Conservation (phyloP, 2,329 filamentous ascomycete species). For the Talaromyces sp. region DNA sequence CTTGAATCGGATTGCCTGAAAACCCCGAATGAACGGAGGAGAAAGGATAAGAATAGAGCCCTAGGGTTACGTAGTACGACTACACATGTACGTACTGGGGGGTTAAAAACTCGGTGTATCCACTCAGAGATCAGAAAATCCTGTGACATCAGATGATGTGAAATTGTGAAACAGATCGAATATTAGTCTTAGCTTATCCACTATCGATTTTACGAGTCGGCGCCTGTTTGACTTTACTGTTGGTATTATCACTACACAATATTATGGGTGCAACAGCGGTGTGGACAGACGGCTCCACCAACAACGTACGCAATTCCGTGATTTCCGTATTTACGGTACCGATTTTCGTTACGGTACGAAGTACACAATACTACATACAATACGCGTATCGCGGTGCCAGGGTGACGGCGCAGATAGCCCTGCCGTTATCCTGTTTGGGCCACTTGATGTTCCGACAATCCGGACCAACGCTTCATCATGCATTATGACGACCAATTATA, state of each 20-base stretch:
- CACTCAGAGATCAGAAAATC: background rate
- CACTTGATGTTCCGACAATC: constrained; percentile 4
- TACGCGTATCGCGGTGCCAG: background rate
- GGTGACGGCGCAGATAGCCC: background rate
- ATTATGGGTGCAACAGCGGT: constrained; percentile 2
- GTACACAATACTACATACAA: background rate
- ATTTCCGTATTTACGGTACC: background rate
- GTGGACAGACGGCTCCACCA: background rate
- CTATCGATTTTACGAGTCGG: background rate
- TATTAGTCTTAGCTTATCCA: background rate
- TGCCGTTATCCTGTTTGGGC: constrained; percentile 4
- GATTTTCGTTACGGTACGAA: background rate
- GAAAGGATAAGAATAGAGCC: background rate
- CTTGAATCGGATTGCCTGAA: background rate
- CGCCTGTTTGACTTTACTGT: background rate
- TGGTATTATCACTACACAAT: too few species aligned
- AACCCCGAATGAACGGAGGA: background rate
- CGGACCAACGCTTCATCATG: constrained; percentile 10
- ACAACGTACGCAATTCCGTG: background rate
- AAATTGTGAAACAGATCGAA: constrained; percentile 1
- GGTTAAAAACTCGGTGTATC: background rate
- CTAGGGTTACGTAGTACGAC: background rate
- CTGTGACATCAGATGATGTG: constrained; percentile 3
- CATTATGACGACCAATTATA: constrained; percentile 1
- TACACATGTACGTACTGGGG: background rate